These are phyloP conservation scores for Coemansia sp. DNA, from an alignment of 192 early-diverging fungal species.

Conservation along the genomic window DNA sequence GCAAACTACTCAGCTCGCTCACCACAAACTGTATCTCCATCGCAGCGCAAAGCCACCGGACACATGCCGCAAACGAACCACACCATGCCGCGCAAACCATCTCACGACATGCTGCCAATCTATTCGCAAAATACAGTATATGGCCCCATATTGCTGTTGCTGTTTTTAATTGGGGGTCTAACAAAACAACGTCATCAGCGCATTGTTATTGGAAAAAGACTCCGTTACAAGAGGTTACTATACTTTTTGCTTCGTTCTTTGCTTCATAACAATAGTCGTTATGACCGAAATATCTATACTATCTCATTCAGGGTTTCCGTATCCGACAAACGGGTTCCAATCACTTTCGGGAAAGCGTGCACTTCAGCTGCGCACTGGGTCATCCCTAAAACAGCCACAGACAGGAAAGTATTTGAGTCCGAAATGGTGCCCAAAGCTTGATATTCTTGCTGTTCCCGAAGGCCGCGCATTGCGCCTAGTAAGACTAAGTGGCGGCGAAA, in stretches of 20 bases:
- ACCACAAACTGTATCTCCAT: too few relatives aligned
- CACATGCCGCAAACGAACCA: too few relatives aligned
- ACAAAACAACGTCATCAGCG: too few relatives aligned
- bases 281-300: not conserved
- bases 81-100: too few relatives aligned
- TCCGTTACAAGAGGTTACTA: too few relatives aligned
- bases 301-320: not conserved
- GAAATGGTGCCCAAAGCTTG: slow-evolving; percentile 37
- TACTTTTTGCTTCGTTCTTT: not conserved
- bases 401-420: slow-evolving; percentile 17
- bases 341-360: slow-evolving; percentile 29
- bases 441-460: slow-evolving; percentile 44
- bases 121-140: too few relatives aligned
- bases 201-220: too few relatives aligned
- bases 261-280: not conserved
- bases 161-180: too few relatives aligned
- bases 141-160: too few relatives aligned
- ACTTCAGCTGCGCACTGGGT: slow-evolving; percentile 27
- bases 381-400: slow-evolving; percentile 8
- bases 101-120: too few relatives aligned
- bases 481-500: slow-evolving; percentile 45
- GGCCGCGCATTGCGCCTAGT: slow-evolving; percentile 33
- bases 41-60: too few relatives aligned
- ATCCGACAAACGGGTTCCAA: slow-evolving; percentile 23
- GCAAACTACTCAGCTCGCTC: too few relatives aligned